Evolutionary conservation across 495 filamentous ascomycete species (phyloP), one percentile per base, ranked within the genome.

Genomic region (Copromyces sp.): DNA sequence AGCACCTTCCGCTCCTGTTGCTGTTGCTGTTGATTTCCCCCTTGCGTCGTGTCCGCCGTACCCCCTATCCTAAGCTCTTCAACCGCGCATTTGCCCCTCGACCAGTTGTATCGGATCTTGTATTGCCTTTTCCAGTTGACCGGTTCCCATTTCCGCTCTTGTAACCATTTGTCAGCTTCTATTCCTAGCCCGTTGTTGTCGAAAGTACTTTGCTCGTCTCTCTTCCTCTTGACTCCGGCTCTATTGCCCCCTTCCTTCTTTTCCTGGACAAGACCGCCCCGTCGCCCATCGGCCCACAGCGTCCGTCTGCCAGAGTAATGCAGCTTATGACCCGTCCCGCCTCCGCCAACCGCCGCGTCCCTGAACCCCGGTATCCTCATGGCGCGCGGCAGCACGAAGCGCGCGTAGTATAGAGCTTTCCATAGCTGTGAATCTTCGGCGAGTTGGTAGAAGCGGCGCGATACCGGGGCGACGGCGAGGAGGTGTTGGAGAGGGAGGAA

Each of bases 31-130:
- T 40, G 68, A 65, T 70, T 72, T 4, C 68, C 44, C 5, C 69
- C 38, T 6, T 42, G 68, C 9, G 70, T 70, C 11, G 70, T 70
- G 2, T 80, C 81, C 14, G 2, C 14, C 53, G 24, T 3, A 37
- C 74, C 73, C 3, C 81, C 85, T 39, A 97, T 86, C 73, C 87
- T 83, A 32, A 97, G 86, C 80, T 97, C 91, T 38, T 90, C 90
- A 3, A 97, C 87, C 61, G 87, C 89, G 73, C 94, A 97, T 74
- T 88, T 89, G 35, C 95, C 95, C 74, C 87, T 89, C 20, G 90
- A 88, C 95, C 95, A 99, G 80, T 98, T 98, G 77, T 98, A 92
- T 69, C 92, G 88, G 41, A 98, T 85, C 76, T 91, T 94, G 81
- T 94, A 99, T 75, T 95, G 92, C 70, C 87, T 86, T 84, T 98